Conservation (phyloP, 2,329 filamentous ascomycete species). For the Sclerotiophoma versabilis region DNA sequence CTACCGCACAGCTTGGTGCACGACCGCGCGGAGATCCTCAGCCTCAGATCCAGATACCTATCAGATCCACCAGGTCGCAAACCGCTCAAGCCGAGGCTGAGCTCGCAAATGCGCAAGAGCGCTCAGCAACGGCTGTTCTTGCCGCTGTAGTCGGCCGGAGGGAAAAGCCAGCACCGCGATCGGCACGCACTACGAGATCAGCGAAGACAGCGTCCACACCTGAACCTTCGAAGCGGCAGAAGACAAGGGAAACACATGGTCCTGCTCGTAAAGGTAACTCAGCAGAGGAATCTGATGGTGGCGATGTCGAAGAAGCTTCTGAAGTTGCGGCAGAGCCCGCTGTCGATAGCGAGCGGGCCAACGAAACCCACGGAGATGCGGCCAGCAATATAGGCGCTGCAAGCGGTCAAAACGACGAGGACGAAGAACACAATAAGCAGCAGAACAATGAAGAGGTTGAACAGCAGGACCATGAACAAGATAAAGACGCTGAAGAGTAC, state of each 20-base stretch:
- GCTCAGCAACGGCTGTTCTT: neutral
- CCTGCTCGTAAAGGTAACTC: too few species aligned
- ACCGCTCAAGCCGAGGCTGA: neutral
- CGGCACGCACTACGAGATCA: neutral
- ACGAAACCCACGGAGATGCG: neutral
- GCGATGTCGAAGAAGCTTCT: neutral
- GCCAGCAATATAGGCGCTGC: neutral
- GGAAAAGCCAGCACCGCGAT: neutral
- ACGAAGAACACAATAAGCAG: neutral
- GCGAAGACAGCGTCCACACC: neutral
- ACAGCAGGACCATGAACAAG: neutral
- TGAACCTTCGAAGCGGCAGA: neutral
- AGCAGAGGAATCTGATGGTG: neutral
- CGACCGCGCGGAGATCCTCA: neutral
- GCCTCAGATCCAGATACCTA: neutral
- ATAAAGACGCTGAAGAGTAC: neutral
- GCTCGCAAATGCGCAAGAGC: neutral
- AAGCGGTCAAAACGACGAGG: neutral
- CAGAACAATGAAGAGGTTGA: neutral
- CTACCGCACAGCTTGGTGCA: neutral
- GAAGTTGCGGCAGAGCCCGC: too few species aligned
- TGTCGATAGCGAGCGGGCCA: neutral
- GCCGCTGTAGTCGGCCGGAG: neutral
- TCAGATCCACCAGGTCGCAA: neutral
- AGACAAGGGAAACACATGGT: neutral